Percentiles rank a stretch among this genome's conserved stretches.
Conservation (phyloP, 2,329 filamentous ascomycete genomes). For the Daldinia eschscholtzii region DNA sequence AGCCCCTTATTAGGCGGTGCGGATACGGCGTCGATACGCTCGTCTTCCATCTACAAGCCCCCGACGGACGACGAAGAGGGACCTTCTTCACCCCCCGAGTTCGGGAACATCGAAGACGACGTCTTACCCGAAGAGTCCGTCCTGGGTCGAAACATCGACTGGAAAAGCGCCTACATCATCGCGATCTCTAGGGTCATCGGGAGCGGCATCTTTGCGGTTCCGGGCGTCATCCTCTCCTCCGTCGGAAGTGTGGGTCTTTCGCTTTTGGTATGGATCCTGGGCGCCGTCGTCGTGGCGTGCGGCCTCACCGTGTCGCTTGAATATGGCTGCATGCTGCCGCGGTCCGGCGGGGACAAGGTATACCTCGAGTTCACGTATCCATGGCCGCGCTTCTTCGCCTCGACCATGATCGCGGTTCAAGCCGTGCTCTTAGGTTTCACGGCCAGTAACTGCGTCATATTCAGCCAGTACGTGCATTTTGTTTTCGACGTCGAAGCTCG, state of each 20-base stretch:
- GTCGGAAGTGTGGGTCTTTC: constrained; percentile 76
- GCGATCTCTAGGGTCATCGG: constrained; percentile 77
- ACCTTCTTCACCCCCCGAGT: constrained; percentile 42
- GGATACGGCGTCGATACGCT: constrained; percentile 26
- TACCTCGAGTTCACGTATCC: constrained; percentile 78
- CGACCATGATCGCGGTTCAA: constrained; percentile 72
- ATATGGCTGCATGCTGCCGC: constrained; percentile 77
- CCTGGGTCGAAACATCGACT: constrained; percentile 70
- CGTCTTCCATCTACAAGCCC: constrained; percentile 33
- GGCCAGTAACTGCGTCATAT: constrained; percentile 77
- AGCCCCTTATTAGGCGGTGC: constrained; percentile 37
- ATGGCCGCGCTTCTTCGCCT: constrained; percentile 72
- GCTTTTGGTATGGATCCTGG: constrained; percentile 72
- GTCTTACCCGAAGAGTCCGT: constrained; percentile 70
- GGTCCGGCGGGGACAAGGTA: constrained; percentile 76
- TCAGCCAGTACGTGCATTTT: constrained; percentile 74
- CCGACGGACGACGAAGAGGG: constrained; percentile 36
- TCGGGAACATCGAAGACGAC: constrained; percentile 65
- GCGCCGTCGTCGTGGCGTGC: constrained; percentile 71
- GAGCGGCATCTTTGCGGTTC: constrained; percentile 79
- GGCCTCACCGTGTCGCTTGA: constrained; percentile 74
- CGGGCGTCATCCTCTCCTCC: constrained; percentile 73
- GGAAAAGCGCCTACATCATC: constrained; percentile 74
- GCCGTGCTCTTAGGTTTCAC: constrained; percentile 75
- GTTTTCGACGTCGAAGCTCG: constrained; percentile 65